A percentile compares a stretch with the other conserved stretches of the same genome.
Conservation (phyloP, 345 rosid species). For the Syzygium jambos region DNA sequence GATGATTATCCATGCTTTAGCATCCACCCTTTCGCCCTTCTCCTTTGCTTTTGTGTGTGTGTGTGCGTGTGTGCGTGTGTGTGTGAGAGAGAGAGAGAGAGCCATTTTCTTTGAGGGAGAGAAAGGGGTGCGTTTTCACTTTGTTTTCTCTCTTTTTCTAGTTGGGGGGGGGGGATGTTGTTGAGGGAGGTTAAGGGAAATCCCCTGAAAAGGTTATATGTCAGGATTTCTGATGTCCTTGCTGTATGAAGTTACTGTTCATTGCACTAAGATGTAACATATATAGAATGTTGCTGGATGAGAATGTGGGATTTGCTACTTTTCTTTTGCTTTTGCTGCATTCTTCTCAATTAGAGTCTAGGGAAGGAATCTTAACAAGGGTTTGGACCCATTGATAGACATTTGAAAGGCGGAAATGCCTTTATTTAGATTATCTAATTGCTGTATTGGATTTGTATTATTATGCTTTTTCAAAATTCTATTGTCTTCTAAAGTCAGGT, state of each 20-base stretch:
- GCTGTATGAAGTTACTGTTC: not conserved
- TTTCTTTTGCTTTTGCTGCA: not conserved
- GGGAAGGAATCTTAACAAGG: not conserved
- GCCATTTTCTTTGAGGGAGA: no score
- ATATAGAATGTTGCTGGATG: not conserved
- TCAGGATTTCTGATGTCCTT: not conserved
- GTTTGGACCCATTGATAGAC: not conserved
- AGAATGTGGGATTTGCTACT: not conserved
- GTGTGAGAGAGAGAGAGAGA: not conserved
- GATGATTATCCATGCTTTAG: not conserved
- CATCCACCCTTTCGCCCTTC: not conserved
- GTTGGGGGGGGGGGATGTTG: no score
- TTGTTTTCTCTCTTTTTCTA: not conserved
- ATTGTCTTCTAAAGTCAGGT: not conserved
- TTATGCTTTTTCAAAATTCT: not conserved
- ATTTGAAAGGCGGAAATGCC: not conserved
- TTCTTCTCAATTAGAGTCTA: not conserved
- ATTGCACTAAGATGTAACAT: not conserved
- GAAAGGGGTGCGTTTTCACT: no score
- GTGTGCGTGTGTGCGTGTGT: not conserved
- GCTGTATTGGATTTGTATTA: not conserved
- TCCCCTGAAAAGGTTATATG: no score
- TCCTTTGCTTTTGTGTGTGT: not conserved
- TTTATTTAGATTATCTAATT: not conserved
- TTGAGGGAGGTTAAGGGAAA: no score